Evolutionary conservation across 805 yeast species (phyloP), one percentile per base, ranked within the genome.

Genomic region (Nakazawaea laoshanensis): DNA sequence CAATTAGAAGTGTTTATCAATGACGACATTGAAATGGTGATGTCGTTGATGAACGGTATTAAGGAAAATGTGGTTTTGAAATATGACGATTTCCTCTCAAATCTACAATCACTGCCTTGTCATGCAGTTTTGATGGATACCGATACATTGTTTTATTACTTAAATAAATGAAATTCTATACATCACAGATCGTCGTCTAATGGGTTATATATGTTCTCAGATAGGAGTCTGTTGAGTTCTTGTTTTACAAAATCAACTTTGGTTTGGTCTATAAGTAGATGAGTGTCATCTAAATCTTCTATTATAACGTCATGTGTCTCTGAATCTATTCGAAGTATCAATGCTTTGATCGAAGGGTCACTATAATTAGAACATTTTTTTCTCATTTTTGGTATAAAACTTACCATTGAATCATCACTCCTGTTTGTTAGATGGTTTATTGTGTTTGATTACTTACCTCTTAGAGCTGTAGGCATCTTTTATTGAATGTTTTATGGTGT

Each of bases 201-300:
- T 2, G 95, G 92, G 46, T 84, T 79, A 56, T 82, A 89, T 2
- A 89, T 77, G 50, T 89, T 92, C 53, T 83, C 77, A 2, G 94
- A 76, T 16, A 89, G 61, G 40, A 86, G 57, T 40, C 74, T 59
- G 49, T 83, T 85, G 43, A 89, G 66, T 52, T 89, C 95, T 33
- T 57, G 62, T 45, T 87, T 89, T 30, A 89, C 77, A 48, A 64
- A 76, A 16, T 74, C 78, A 2, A 89, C 83, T 56, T 78, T 82
- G 24, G 73, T 70, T 20, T 79, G 80, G 44, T 84, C 89, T 19
- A 89, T 80, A 40, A 92, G 62, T 13, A 89, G 56, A 54, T 92
- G 97, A 1, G 92, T 84, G 29, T 88, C 96, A 50, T 92, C 97
- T 26, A 89, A 65, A 46, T 92, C 97, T 55, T 80, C 76, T n/a